Evolutionary conservation across 257 asterid species (phyloP).

Genomic region (Nemophila menziesii): DNA sequence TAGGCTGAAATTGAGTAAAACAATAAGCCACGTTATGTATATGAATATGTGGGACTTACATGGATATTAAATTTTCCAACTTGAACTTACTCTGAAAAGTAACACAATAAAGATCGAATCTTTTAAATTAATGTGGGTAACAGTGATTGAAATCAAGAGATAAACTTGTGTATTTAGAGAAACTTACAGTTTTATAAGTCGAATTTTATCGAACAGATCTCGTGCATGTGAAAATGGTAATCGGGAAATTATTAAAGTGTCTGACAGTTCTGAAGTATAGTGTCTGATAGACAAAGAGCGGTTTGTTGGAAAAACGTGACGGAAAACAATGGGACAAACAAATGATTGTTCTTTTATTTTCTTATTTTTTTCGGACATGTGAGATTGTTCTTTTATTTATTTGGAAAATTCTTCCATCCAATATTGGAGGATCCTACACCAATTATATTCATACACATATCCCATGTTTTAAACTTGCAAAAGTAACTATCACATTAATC

Average conservation of each 20-base stretch:
- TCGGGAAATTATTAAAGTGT: background rate
- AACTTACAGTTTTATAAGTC: background rate
- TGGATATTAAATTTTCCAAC: no score
- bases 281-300: background rate
- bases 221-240: slow-evolving; percentile 1
- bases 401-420: no score
- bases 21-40: no score
- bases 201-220: slow-evolving; percentile 6
- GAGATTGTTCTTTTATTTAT: no score
- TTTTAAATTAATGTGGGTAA: background rate
- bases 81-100: no score
- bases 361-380: no score
- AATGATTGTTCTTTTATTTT: background rate
- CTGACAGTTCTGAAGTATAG: background rate
- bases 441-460: no score
- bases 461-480: no score
- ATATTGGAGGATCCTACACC: no score
- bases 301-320: background rate
- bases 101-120: no score
- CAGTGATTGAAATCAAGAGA: background rate
- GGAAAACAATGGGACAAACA: background rate
- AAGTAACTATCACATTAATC: no score
- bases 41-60: no score
- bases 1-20: background rate
- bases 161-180: background rate